These are phyloP conservation scores for Diaporthe destruens DNA, from an alignment of 2,329 filamentous ascomycete genomes.

Conservation along the genomic window DNA sequence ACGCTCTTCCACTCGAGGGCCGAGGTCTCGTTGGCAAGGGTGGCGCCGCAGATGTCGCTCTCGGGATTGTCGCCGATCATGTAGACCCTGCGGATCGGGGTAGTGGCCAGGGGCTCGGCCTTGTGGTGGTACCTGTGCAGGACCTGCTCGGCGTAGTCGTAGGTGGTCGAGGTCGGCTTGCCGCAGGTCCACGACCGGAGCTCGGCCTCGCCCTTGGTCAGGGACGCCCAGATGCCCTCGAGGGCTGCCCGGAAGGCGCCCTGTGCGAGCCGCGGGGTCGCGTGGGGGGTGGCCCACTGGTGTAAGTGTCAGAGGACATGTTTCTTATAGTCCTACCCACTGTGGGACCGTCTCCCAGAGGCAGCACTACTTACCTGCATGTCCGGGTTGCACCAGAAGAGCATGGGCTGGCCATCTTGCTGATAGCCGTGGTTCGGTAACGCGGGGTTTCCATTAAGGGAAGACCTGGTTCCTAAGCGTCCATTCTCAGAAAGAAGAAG, in stretches of 20 bases:
- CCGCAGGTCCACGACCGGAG: conserved; percentile 71
- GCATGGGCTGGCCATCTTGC: conserved; percentile 72
- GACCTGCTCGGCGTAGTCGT: conserved; percentile 74
- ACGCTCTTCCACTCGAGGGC: conserved; percentile 72
- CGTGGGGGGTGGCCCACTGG: conserved; percentile 74
- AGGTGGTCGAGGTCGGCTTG: conserved; percentile 74
- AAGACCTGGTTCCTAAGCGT: conserved; percentile 72
- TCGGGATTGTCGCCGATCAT: conserved; percentile 80
- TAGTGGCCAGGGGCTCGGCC: conserved; percentile 3
- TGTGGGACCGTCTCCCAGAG: accelerated
- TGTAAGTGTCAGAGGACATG: not conserved
- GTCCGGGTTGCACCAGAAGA: conserved; percentile 80
- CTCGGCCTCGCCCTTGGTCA: conserved; percentile 53
- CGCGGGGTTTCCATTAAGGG: conserved; percentile 64
- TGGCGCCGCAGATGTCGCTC: conserved; percentile 76
- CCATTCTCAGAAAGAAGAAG: conserved; percentile 58
- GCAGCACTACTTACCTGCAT: conserved; percentile 55
- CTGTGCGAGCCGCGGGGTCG: conserved; percentile 76
- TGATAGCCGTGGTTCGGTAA: conserved; percentile 51
- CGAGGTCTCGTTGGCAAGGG: conserved; percentile 52
- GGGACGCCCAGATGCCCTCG: conserved; percentile 71
- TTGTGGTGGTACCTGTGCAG: conserved; percentile 53
- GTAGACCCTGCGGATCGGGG: conserved; percentile 67
- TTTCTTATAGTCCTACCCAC: not conserved
- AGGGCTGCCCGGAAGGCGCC: conserved; percentile 76